These are phyloP conservation scores for Ceratobasidium sp. DNA, from an alignment of 1,284 basidiomycete species.

Conservation along the genomic window DNA sequence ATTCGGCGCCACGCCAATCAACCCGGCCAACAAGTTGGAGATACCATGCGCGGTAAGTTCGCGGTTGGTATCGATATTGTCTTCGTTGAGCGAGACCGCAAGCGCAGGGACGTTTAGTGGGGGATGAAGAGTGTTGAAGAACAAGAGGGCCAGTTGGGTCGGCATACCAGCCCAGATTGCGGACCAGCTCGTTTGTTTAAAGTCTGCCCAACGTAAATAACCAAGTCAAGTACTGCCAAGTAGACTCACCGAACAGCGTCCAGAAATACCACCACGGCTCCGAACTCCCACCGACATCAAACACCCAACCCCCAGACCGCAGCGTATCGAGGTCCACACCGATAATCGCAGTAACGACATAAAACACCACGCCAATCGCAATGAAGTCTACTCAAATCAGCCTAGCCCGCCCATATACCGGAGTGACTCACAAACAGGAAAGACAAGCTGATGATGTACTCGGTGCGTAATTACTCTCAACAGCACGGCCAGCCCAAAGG, in stretches of 20 bases:
- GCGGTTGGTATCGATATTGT: conserved; percentile 88
- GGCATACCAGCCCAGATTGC: conserved; percentile 80
- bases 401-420: background rate
- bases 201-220: conserved; percentile 55
- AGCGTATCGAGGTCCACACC: conserved; percentile 68
- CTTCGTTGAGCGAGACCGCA: conserved; percentile 88
- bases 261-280: conserved; percentile 87
- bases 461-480: conserved; percentile 82
- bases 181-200: conserved; percentile 63
- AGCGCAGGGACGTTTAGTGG: conserved; percentile 93
- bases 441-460: conserved; percentile 88
- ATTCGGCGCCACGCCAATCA: conserved; percentile 77
- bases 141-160: conserved; percentile 79
- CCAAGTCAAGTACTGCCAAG: background rate
- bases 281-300: conserved; percentile 70
- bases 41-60: conserved; percentile 94
- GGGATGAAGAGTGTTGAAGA: conserved; percentile 94
- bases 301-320: conserved; percentile 83
- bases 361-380: conserved; percentile 83
- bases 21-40: conserved; percentile 85
- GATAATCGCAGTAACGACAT: conserved; percentile 73
- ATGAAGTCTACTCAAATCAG: conserved; percentile 70
- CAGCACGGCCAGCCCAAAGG: conserved; percentile 77
- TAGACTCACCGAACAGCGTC: conserved; percentile 68
- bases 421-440: conserved; percentile 76